phyloP scores from a whole-genome alignment of 305 asterid genomes.

The Solanum aculeatissimum region DNA sequence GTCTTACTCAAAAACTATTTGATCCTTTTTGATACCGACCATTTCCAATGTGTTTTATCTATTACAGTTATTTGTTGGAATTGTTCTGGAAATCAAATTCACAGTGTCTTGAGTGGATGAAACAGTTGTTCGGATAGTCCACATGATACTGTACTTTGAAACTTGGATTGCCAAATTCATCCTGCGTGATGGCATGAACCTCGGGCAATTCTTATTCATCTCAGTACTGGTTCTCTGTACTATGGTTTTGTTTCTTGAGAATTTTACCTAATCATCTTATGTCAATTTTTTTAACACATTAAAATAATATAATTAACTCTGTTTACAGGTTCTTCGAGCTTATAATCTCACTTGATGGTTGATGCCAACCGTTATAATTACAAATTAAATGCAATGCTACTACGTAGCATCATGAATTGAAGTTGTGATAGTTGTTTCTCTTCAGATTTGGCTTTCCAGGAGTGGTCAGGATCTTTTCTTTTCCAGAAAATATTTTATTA shows the following conservation, averaged over 20 bases:
- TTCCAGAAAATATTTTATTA: too few species aligned
- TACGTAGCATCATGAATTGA: neutral
- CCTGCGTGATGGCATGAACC: neutral
- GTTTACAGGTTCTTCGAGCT: neutral
- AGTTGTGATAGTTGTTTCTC: neutral
- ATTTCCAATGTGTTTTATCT: neutral
- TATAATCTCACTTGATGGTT: neutral
- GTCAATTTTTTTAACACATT: neutral
- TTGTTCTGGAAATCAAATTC: neutral
- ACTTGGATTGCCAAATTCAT: neutral
- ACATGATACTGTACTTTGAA: neutral
- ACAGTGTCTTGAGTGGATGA: neutral
- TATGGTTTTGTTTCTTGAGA: neutral
- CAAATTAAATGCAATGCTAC: neutral
- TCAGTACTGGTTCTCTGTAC: neutral
- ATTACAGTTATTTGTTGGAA: neutral
- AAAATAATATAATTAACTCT: neutral
- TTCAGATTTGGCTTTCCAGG: neutral
- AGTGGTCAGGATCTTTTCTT: neutral
- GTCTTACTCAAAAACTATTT: neutral
- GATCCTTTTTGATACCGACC: neutral
- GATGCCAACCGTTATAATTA: neutral
- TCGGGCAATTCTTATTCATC: neutral
- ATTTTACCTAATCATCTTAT: neutral
- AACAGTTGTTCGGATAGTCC: neutral